A percentile compares a stretch with the other conserved stretches of the same genome.
These are phyloP conservation scores for Carex scoparia DNA, from an alignment of 176 grass and related monocot species.

Conservation along the genomic window DNA sequence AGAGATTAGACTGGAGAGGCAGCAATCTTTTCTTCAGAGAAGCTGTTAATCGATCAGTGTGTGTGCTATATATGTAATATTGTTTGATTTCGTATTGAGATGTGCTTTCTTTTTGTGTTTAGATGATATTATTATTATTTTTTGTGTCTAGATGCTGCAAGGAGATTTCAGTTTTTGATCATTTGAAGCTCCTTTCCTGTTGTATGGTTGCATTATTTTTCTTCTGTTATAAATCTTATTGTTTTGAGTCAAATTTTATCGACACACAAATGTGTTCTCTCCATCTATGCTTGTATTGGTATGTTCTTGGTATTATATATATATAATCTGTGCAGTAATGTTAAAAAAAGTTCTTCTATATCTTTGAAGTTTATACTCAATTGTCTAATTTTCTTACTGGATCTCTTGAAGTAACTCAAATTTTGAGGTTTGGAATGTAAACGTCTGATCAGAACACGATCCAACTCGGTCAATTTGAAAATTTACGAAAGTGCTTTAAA, in stretches of 20 bases:
- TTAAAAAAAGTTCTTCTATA: not conserved
- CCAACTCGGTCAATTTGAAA: no score
- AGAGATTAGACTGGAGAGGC: conserved; percentile 69
- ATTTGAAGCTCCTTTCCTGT: conserved; percentile 15
- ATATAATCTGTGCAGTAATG: no score
- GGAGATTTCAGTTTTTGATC: conserved; percentile 36
- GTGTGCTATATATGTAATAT: conserved; percentile 33
- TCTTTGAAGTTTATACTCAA: not conserved
- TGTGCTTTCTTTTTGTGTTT: not conserved
- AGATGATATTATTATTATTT: conserved; percentile 7
- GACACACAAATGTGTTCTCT: not conserved
- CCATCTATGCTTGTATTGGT: not conserved
- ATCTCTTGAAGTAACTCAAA: no score
- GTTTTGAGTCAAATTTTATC: not conserved
- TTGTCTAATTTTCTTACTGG: not conserved
- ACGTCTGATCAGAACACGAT: no score
- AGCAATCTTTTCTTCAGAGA: conserved; percentile 36
- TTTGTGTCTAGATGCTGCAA: not conserved
- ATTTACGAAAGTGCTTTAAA: no score
- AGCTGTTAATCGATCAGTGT: conserved; percentile 12
- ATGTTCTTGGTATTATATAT: not conserved
- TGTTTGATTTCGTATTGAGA: conserved; percentile 7
- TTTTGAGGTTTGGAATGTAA: no score
- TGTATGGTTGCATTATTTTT: not conserved
- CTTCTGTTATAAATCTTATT: conserved; percentile 4